Evolutionary conservation across 208 protist species (phyloP).

Genomic region (Acanthamoeba culbertsoni): DNA sequence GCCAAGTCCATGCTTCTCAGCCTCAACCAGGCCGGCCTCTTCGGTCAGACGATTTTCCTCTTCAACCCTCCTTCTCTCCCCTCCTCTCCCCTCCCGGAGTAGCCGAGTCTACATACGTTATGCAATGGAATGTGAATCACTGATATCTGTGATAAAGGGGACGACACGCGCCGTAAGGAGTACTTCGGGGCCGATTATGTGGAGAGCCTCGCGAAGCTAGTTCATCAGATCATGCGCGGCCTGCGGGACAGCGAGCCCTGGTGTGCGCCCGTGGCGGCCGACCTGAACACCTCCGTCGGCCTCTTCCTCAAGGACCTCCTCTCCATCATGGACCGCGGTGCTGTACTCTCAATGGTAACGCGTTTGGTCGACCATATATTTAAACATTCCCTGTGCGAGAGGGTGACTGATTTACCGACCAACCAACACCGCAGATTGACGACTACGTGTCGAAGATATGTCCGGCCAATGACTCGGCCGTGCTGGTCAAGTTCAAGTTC

Average conservation of each 20-base stretch:
- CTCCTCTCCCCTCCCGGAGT: too few relatives aligned
- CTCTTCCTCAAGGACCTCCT: constrained; percentile 78
- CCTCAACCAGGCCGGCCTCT: not conserved
- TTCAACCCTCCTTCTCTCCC: not conserved
- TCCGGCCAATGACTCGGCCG: not conserved
- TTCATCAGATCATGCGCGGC: not conserved
- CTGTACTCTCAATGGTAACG: constrained; percentile 66
- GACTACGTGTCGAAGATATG: constrained; percentile 32
- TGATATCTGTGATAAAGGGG: not conserved
- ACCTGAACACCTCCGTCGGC: constrained; percentile 72
- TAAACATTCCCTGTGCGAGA: not conserved
- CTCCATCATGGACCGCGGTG: constrained; percentile 70
- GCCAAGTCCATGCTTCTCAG: constrained; percentile 69
- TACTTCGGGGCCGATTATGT: not conserved
- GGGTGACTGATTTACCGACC: not conserved
- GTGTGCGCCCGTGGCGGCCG: not conserved
- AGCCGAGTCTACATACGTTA: constrained; percentile 8
- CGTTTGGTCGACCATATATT: not conserved
- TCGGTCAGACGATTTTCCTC: not conserved
- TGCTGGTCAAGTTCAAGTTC: constrained; percentile 65
- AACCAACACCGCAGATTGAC: not conserved
- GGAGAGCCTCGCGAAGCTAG: not conserved
- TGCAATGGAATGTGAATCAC: not conserved
- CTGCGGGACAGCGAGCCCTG: not conserved
- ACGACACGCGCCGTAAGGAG: not conserved